Conservation (phyloP, 768 basidiomycete genomes). For the Cystofilobasidium bisporidii region DNA sequence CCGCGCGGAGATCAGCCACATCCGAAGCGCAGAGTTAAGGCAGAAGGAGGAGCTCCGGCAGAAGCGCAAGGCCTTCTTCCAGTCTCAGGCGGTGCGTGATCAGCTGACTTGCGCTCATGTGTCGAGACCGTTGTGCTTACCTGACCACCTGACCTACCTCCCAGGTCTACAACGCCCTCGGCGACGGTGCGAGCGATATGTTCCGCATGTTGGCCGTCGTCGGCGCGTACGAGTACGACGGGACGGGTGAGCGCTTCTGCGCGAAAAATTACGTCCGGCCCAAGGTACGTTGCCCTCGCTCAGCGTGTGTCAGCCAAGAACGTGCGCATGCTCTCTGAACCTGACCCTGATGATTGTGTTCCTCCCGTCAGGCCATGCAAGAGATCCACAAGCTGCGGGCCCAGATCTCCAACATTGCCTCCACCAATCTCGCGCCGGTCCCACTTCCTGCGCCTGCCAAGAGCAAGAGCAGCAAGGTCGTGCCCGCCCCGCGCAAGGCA, state of each 20-base stretch:
- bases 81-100: constrained; percentile 60
- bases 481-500: constrained; percentile 22
- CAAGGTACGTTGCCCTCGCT: constrained; percentile 51
- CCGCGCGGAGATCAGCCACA: constrained; percentile 36
- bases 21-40: constrained; percentile 46
- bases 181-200: constrained; percentile 69
- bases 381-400: constrained; percentile 91
- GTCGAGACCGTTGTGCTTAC: constrained; percentile 1
- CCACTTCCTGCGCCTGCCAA: not conserved
- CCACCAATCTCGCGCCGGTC: constrained; percentile 50
- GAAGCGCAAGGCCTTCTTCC: constrained; percentile 68
- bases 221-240: constrained; percentile 89
- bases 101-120: not conserved
- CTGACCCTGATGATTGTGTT: not conserved
- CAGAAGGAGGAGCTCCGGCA: constrained; percentile 47
- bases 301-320: no score
- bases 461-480: not conserved
- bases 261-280: constrained; percentile 75
- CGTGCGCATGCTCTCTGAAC: no score
- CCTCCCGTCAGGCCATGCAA: constrained; percentile 73
- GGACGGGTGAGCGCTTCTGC: constrained; percentile 72
- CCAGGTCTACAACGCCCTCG: constrained; percentile 69
- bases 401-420: constrained; percentile 78
- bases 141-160: not conserved
- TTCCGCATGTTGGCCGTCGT: constrained; percentile 85